Evolutionary conservation across 208 protist genomes (phyloP).

Genomic region (Crithidia bombi): DNA sequence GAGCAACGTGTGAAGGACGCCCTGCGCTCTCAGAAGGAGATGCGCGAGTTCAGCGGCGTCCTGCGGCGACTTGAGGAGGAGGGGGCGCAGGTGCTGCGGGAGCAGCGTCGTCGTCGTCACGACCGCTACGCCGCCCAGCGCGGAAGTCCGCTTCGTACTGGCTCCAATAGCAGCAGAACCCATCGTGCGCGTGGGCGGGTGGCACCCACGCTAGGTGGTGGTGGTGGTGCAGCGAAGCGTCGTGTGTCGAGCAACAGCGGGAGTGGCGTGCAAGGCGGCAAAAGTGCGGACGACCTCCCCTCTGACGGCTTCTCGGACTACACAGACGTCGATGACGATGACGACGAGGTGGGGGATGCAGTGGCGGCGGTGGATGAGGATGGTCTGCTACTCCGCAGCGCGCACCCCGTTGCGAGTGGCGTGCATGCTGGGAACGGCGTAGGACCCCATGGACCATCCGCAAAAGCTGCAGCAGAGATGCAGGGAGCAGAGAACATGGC

Average conservation of each 20-base stretch:
- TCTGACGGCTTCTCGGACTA: constrained; percentile 7
- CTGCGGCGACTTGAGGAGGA: constrained; percentile 45
- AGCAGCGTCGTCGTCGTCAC: constrained; percentile 13
- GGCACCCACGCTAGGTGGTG: neutral
- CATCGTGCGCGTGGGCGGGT: too few species aligned
- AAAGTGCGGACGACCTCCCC: neutral
- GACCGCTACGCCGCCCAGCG: neutral
- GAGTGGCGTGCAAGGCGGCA: neutral
- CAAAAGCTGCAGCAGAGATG: constrained; percentile 6
- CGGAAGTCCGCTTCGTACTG: neutral
- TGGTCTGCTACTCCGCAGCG: neutral
- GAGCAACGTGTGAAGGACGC: constrained; percentile 40
- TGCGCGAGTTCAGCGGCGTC: constrained; percentile 43
- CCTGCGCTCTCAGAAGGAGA: constrained; percentile 45
- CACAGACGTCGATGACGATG: constrained; percentile 5
- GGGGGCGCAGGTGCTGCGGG: constrained; percentile 3
- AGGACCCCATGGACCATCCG: neutral
- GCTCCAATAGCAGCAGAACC: too few species aligned
- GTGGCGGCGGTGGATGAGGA: neutral
- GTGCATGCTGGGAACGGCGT: neutral
- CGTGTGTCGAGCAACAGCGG: neutral
- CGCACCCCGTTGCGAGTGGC: neutral
- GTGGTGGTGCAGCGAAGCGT: neutral
- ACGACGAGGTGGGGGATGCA: neutral
- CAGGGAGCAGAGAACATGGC: constrained; percentile 15